These are phyloP conservation scores for Camillea tinctor DNA, from an alignment of 2,329 filamentous ascomycete species.

Conservation along the genomic window DNA sequence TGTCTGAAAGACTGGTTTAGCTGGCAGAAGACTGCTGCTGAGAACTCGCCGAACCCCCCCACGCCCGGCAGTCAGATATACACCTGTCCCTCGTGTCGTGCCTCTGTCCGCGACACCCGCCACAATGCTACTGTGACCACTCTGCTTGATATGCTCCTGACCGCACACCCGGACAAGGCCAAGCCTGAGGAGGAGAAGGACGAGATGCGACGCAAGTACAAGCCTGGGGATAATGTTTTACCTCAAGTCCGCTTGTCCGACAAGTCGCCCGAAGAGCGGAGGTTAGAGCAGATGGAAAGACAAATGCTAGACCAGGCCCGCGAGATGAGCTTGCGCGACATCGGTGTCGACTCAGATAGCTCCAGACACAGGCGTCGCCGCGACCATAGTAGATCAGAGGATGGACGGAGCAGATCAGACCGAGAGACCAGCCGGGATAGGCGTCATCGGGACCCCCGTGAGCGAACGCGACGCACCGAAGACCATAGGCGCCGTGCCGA, in stretches of 20 bases:
- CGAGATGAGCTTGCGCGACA: constrained; percentile 70
- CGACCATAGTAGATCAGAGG: constrained; percentile 30
- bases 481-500: constrained; percentile 30
- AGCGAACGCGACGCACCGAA: constrained; percentile 30
- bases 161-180: constrained; percentile 73
- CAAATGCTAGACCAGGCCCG: constrained; percentile 70
- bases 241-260: constrained; percentile 56
- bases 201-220: constrained; percentile 74
- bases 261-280: constrained; percentile 51
- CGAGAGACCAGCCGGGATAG: constrained; percentile 29
- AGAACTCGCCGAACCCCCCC: constrained; percentile 49
- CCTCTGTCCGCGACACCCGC: constrained; percentile 78
- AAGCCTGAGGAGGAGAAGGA: constrained; percentile 71
- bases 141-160: constrained; percentile 82
- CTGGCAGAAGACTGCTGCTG: constrained; percentile 67
- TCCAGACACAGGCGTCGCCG: constrained; percentile 24
- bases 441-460: constrained; percentile 24
- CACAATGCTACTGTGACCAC: constrained; percentile 91
- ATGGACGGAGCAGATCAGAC: constrained; percentile 35
- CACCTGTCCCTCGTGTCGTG: constrained; percentile 92
- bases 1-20: constrained; percentile 96
- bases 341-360: constrained; percentile 45
- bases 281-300: constrained; percentile 64
- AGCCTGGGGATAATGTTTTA: constrained; percentile 76
- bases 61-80: constrained; percentile 55